These are phyloP conservation scores for Neurospora africana DNA, from an alignment of 495 filamentous ascomycete species.

Conservation along the genomic window DNA sequence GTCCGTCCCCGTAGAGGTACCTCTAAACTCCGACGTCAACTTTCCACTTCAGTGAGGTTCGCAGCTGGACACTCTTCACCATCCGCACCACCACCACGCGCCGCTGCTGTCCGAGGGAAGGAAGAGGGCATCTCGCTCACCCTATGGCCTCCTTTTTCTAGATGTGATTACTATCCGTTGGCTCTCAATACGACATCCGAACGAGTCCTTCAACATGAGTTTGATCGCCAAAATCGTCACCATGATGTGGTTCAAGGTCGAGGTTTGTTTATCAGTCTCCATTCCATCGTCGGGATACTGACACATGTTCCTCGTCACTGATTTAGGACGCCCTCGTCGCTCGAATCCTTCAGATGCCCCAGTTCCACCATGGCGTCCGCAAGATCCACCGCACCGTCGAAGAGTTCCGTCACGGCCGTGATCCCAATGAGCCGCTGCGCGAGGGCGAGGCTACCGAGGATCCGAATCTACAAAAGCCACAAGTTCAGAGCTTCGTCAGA, in stretches of 20 bases:
- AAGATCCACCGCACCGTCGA: slow-evolving; percentile 29
- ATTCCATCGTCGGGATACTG: background rate
- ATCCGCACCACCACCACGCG: background rate
- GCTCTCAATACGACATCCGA: background rate
- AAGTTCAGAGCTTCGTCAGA: slow-evolving; percentile 16
- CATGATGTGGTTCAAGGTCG: background rate
- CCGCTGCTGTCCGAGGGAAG: background rate
- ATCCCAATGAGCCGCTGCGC: slow-evolving; percentile 31
- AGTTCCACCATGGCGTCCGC: slow-evolving; percentile 31
- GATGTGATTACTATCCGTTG: background rate
- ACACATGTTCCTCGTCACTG: background rate
- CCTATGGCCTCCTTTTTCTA: background rate
- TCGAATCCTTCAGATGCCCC: slow-evolving; percentile 21
- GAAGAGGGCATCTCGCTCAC: background rate
- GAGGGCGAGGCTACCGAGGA: slow-evolving; percentile 28
- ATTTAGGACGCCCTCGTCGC: background rate
- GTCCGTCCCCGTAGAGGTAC: background rate
- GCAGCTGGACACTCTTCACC: background rate
- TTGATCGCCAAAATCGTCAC: background rate
- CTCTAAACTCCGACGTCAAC: background rate
- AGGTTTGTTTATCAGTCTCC: background rate
- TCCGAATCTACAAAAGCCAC: background rate
- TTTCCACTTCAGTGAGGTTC: background rate
- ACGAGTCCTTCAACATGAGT: background rate
- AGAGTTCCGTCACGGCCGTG: slow-evolving; percentile 27